These are phyloP conservation scores for Ogataea polymorpha DNA, from an alignment of 805 yeast genomes.

Conservation along the genomic window DNA sequence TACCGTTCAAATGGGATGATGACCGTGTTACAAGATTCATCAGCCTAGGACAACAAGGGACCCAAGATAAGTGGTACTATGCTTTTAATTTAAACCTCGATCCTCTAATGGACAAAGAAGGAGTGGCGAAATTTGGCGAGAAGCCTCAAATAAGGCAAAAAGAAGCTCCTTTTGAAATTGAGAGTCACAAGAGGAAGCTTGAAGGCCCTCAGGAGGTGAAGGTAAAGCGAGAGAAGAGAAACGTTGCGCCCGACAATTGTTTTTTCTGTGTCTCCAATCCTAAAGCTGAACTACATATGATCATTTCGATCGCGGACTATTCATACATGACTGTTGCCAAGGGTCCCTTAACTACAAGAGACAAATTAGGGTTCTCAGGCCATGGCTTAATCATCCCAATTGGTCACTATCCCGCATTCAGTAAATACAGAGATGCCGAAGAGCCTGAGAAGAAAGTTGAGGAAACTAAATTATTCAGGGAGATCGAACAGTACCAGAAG, in stretches of 20 bases:
- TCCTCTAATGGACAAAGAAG: conserved; percentile 21
- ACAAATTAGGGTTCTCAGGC: conserved; percentile 58
- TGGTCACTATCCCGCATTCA: conserved; percentile 55
- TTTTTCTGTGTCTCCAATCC: conserved; percentile 85
- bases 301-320: conserved; percentile 66
- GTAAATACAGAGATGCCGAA: conserved; percentile 25
- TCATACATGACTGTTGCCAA: conserved; percentile 76
- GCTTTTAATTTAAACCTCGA: conserved; percentile 52
- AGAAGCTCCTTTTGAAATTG: background rate
- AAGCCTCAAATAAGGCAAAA: conserved; percentile 1
- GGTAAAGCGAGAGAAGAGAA: conserved; percentile 31
- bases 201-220: background rate
- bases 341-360: conserved; percentile 71
- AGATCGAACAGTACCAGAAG: conserved; percentile 44
- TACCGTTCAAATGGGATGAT: conserved; percentile 55
- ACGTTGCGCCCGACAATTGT: conserved; percentile 59
- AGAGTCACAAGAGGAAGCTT: background rate
- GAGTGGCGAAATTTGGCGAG: conserved; percentile 18
- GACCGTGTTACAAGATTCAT: conserved; percentile 56
- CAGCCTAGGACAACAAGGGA: conserved; percentile 58
- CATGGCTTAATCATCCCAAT: conserved; percentile 82
- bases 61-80: conserved; percentile 66
- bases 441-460: conserved; percentile 24
- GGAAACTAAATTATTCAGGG: conserved; percentile 39
- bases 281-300: conserved; percentile 72